A percentile compares a stretch with the other conserved stretches of the same genome.
Evolutionary conservation across 2,329 filamentous ascomycete genomes (phyloP).

Genomic region (Epichloe sp.): DNA sequence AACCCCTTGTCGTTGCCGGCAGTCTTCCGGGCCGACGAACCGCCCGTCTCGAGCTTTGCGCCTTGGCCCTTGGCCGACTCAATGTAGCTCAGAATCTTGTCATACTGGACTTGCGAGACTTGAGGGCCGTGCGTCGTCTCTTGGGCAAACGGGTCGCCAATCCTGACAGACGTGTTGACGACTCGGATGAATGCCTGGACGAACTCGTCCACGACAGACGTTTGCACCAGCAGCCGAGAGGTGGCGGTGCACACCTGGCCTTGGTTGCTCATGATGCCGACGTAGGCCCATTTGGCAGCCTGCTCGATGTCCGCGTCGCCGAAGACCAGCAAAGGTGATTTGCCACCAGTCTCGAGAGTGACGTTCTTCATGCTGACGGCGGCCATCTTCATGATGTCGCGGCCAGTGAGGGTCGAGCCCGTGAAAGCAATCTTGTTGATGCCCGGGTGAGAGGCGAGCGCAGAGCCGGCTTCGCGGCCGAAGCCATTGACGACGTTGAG

Average conservation of each 20-base stretch:
- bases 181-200: conserved; percentile 46
- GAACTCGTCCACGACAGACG: conserved; percentile 48
- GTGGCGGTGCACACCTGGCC: conserved; percentile 56
- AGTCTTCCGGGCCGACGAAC: conserved; percentile 30
- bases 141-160: conserved; percentile 59
- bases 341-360: conserved; percentile 54
- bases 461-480: conserved; percentile 53
- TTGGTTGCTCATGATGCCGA: conserved; percentile 44
- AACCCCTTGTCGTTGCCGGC: conserved; percentile 27
- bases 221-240: conserved; percentile 51
- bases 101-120: conserved; percentile 57
- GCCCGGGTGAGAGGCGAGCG: conserved; percentile 52
- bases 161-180: conserved; percentile 44
- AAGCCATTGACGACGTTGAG: conserved; percentile 64
- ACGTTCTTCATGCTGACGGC: conserved; percentile 53
- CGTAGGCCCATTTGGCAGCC: conserved; percentile 46
- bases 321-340: conserved; percentile 52
- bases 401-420: conserved; percentile 58
- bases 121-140: conserved; percentile 64
- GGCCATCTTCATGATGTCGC: conserved; percentile 64
- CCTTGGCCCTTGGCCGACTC: conserved; percentile 57
- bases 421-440: conserved; percentile 73
- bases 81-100: conserved; percentile 57
- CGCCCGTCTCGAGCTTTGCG: conserved; percentile 52
- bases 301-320: conserved; percentile 53